Evolutionary conservation across 306 rosid species (phyloP), one percentile per base, ranked within the genome.

Genomic region (Crataegus laevigata): DNA sequence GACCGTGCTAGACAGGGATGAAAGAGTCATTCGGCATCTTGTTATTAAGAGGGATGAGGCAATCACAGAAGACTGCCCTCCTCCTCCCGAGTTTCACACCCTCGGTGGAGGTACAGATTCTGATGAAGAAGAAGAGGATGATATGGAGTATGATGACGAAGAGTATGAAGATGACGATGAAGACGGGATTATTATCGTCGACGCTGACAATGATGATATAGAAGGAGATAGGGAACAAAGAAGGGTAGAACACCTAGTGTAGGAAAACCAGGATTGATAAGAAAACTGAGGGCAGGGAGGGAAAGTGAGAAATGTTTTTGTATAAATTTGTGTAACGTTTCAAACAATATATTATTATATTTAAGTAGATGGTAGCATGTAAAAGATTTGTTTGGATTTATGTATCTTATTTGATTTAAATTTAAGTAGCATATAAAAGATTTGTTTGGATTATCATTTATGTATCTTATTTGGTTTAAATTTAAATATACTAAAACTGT

Each of bases 61-160:
- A 17, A 80, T 92, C 80, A 89, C 96, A 25, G 89, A 94, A 85
- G 96, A 92, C 74, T 89, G 93, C 78, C 99, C 97, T 81, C 96
- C 97, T 52, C 99, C 99, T 73, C 93, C 87, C 0, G 96, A 89
- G 86, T 92, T 88, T 68, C 87, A 82, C 58, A 63, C 84, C 28
- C 43, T 91, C 54, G 77, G 75, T 29, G 84, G 70, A 55, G 81
- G 76, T 68, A 80, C 74, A 4, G 94, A 87, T 45, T 89, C 87
- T 34, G 47, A 57, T 7, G 88, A 81, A 6, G 90, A 82, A 11
- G 88, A 85, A 3, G 82, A 81, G 12, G 89, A 78, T 21, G 83
- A 77, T 25, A 57, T 72, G 22, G 82, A 54, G 22, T 82, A 82
- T 30, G 72, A 70, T 1, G 88, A 73, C 6, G 88, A 68, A 9